phyloP scores from a whole-genome alignment of 495 filamentous ascomycete genomes.

The Tuber indicum region DNA sequence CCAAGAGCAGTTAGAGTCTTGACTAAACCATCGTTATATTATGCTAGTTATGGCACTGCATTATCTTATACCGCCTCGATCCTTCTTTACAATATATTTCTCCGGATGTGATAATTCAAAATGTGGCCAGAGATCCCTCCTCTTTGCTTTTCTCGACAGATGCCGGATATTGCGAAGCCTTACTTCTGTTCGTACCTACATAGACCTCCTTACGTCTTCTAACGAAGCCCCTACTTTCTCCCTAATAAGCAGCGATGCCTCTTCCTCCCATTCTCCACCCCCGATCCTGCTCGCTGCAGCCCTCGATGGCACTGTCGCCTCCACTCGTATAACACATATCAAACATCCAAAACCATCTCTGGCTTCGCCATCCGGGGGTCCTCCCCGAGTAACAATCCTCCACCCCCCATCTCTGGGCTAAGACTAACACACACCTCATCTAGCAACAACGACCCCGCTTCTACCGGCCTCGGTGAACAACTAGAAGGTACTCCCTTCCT shows the following conservation, averaged over 20 bases:
- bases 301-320: neutral
- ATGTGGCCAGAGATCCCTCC: neutral
- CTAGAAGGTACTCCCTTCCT: neutral
- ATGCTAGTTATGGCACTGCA: neutral
- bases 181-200: neutral
- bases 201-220: neutral
- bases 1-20: neutral
- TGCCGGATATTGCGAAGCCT: neutral
- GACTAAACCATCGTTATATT: neutral
- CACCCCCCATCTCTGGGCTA: neutral
- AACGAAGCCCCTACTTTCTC: neutral
- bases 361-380: neutral
- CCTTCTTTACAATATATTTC: neutral
- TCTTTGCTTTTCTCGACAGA: neutral
- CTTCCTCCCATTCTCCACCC: neutral
- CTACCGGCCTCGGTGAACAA: neutral
- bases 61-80: neutral
- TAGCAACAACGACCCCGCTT: neutral
- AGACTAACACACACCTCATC: neutral
- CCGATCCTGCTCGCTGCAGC: neutral
- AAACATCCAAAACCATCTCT: neutral
- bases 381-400: neutral
- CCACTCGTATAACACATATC: neutral
- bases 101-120: neutral
- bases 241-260: neutral